These are phyloP conservation scores for Hypholoma sublateritium DNA, from an alignment of 768 basidiomycete species.

Conservation along the genomic window DNA sequence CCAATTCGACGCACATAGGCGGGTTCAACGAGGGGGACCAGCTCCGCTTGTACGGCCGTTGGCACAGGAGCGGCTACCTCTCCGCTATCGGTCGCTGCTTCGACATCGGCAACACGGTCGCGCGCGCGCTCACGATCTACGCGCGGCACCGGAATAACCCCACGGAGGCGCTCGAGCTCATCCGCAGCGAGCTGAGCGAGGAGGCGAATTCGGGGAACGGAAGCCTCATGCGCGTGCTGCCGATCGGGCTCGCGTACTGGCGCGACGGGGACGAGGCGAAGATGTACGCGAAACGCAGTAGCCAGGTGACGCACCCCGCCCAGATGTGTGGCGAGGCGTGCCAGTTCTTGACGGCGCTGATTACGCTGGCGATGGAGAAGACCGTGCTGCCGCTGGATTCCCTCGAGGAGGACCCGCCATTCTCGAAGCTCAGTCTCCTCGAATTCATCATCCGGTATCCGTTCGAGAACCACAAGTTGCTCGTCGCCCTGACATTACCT, in stretches of 20 bases:
- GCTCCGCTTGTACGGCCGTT: constrained; percentile 32
- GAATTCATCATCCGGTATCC: constrained; percentile 38
- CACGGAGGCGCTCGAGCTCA: constrained; percentile 24
- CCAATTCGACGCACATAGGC: constrained; percentile 11
- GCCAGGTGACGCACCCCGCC: constrained; percentile 42
- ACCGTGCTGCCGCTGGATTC: constrained; percentile 10
- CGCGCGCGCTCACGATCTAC: constrained; percentile 33
- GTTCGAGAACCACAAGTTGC: constrained; percentile 31
- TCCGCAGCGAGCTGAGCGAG: constrained; percentile 27
- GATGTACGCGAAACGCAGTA: constrained; percentile 36
- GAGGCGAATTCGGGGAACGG: constrained; percentile 36
- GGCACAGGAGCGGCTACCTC: constrained; percentile 31
- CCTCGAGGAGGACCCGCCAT: constrained; percentile 10
- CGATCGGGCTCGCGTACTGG: constrained; percentile 44
- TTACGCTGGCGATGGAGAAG: constrained; percentile 33
- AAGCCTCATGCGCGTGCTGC: constrained; percentile 46
- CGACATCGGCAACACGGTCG: constrained; percentile 38
- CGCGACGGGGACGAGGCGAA: constrained; percentile 29
- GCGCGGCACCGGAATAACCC: constrained; percentile 9
- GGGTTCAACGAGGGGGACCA: constrained; percentile 37
- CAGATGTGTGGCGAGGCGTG: constrained; percentile 41
- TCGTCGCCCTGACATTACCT: constrained; percentile 30
- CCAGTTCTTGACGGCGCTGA: constrained; percentile 37
- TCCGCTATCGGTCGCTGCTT: constrained; percentile 36
- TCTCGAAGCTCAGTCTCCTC: constrained; percentile 40